Evolutionary conservation across 495 filamentous ascomycete species (phyloP), one percentile per base, ranked within the genome.

Genomic region (Diplogelasinospora grovesii): DNA sequence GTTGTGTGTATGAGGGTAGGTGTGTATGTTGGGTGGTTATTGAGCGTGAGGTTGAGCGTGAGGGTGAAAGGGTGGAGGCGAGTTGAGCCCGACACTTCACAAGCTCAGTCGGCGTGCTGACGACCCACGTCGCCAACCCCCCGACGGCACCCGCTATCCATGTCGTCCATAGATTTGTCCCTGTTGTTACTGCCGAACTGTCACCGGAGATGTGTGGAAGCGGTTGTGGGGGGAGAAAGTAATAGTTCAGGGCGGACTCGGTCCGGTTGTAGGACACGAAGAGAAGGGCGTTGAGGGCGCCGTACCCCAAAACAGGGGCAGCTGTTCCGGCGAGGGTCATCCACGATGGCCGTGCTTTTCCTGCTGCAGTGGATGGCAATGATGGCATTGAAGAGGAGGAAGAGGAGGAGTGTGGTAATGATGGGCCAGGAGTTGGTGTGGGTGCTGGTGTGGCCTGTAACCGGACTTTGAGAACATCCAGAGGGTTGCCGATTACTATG

Each of bases 191-290:
- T 3, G 15, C 29, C 15, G 29, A 5, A 5, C 8, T 4, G 13
- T 16, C 11, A 9, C 14, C 23, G 13, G 24, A 20, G 25, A 11
- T 22, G n/a, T n/a, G 37, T 11, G 43, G 22, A 6, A 13, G 39
- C 21, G 57, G 49, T 6, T 22, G 9, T 13, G 26, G 28, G 18
- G 18, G 31, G 15, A 20, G 32, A 30, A 31, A 36, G 31, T 53
- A 71, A 3, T 43, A 22, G 49, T 63, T 61, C 30, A 93, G 65
- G 37, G 72, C 54, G 28, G 64, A 66, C 28, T 86, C 70, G 27
- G 78, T 80, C 33, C 83, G 81, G 57, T 93, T 93, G 65, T 95
- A 95, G 20, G 79, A 77, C 34, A 83, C 74, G 64, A 92, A 95
- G 21, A 95, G 78, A 14, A 94, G 64, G 21, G 86, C 86, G 63